These are phyloP conservation scores for Parastagonospora avenae DNA, from an alignment of 2,329 filamentous ascomycete species.

Conservation along the genomic window DNA sequence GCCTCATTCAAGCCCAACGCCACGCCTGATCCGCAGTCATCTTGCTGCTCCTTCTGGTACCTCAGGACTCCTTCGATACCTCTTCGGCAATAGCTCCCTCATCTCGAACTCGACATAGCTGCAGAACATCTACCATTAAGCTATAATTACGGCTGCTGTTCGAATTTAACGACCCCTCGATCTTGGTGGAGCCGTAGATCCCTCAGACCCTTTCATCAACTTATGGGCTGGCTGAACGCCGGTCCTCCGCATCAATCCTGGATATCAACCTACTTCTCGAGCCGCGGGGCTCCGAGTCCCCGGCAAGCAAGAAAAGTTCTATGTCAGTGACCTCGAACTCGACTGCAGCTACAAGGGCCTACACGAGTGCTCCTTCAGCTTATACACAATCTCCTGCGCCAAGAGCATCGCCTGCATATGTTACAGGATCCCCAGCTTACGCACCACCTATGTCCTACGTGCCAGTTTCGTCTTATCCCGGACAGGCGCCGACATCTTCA, in stretches of 20 bases:
- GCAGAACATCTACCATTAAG: conserved; percentile 5
- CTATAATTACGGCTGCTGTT: conserved; percentile 4
- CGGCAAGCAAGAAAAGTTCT: conserved; percentile 53
- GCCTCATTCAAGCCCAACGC: conserved; percentile 35
- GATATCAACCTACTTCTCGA: conserved; percentile 93
- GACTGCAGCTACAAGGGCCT: conserved; percentile 50
- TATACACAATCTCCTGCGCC: conserved; percentile 44
- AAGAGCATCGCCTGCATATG: conserved; percentile 38
- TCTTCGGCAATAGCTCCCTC: conserved; percentile 20
- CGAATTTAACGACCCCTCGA: conserved; percentile 4
- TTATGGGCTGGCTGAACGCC: conserved; percentile 52
- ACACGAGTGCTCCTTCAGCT: conserved; percentile 42
- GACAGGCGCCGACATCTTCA: conserved; percentile 29
- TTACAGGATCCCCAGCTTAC: conserved; percentile 38
- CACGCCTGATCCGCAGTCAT: conserved; percentile 22
- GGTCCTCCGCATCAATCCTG: conserved; percentile 71
- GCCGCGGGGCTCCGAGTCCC: conserved; percentile 74
- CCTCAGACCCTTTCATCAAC: conserved; percentile 20
- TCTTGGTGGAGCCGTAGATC: conserved; percentile 18
- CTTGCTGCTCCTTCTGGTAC: conserved; percentile 18
- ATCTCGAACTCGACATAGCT: not conserved
- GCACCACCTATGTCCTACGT: conserved; percentile 37
- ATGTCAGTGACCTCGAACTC: conserved; percentile 42
- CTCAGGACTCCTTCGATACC: conserved; percentile 1
- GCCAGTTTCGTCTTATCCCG: conserved; percentile 31